Evolutionary conservation across 1,139 yeast species (phyloP), one percentile per base, ranked within the genome.

Genomic region (Blastobotrys capitulatus): DNA sequence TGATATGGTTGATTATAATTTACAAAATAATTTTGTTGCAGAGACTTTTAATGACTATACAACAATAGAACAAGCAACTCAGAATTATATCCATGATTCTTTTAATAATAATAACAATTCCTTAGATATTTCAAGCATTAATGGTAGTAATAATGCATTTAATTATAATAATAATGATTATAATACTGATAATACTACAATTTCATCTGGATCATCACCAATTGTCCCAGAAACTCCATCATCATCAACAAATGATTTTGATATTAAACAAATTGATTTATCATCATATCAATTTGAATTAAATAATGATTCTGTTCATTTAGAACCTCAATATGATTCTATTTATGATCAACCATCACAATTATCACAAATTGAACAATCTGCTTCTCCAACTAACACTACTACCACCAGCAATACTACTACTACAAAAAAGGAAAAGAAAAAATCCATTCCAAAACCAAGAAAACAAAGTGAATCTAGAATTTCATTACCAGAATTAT

Each of bases 401-500:
- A 26, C 29, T 7, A 26, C 9, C 29, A 20, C 20, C 41, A n/a
- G 27, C 46, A 26, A 18, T 27, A 19, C 25, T 20, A 9, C 16
- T 25, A 8, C 29, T 10, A 26, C 29, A 9, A 32, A 39, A 25
- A 8, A n/a, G 34, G 15, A 15, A 15, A 15, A 12, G 15, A 7
- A 29, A 32, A 13, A n/a, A 27, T 7, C n/a, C n/a, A n/a, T n/a
- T n/a, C n/a, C 56, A 55, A 19, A 64, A n/a, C 57, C 56, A 19
- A 64, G 71, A 37, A 68, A 66, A 51, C 74, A 71, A 37, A 67
- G 76, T 8, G 83, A 80, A 56, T 76, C 83, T 18, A 70, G 86
- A 48, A 67, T 82, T 45, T 80, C 86, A 0, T 69, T 82, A 10
- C 74, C 74, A 13, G 80, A 79, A 48, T 67, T 82, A 13, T 80